Percentiles rank a stretch among this genome's conserved stretches.
Evolutionary conservation across 768 basidiomycete genomes (phyloP).

Genomic region (Exidia glandulosa): DNA sequence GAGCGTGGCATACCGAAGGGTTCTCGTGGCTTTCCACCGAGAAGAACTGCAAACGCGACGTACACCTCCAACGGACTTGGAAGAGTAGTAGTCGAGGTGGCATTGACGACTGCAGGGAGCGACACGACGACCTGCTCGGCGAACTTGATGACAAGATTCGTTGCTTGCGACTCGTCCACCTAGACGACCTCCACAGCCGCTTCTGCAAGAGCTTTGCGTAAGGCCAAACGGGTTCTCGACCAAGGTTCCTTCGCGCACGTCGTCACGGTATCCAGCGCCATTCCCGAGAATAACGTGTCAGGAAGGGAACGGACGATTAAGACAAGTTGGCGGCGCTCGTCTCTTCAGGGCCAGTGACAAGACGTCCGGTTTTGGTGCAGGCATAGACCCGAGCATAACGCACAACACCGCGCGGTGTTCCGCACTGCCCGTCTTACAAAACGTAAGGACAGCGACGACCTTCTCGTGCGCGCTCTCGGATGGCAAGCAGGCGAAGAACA

Average conservation of each 20-base stretch:
- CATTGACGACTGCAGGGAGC: conserved; percentile 63
- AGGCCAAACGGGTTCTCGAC: conserved; percentile 15
- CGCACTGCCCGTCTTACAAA: conserved; percentile 76
- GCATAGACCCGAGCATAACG: conserved; percentile 54
- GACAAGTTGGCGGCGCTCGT: conserved; percentile 55
- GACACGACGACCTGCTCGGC: conserved; percentile 43
- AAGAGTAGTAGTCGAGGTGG: conserved; percentile 43
- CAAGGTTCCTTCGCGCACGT: conserved; percentile 64
- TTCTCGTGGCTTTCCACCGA: conserved; percentile 45
- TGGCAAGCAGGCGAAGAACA: conserved; percentile 42
- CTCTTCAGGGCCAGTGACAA: conserved; percentile 56
- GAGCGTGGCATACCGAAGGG: conserved; percentile 38
- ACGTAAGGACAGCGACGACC: conserved; percentile 56
- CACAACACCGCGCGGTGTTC: conserved; percentile 80
- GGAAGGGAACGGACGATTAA: conserved; percentile 45
- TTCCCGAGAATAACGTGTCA: conserved; percentile 34
- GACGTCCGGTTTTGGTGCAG: conserved; percentile 28
- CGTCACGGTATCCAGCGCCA: conserved; percentile 33
- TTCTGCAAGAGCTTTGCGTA: background rate
- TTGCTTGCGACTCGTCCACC: background rate
- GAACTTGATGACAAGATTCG: conserved; percentile 38
- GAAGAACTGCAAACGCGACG: conserved; percentile 54
- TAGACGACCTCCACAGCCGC: background rate
- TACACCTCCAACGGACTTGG: conserved; percentile 76
- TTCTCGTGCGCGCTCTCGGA: conserved; percentile 46